Conservation (phyloP, 169 alveolate species). For the Plasmodium vinckei region DNA sequence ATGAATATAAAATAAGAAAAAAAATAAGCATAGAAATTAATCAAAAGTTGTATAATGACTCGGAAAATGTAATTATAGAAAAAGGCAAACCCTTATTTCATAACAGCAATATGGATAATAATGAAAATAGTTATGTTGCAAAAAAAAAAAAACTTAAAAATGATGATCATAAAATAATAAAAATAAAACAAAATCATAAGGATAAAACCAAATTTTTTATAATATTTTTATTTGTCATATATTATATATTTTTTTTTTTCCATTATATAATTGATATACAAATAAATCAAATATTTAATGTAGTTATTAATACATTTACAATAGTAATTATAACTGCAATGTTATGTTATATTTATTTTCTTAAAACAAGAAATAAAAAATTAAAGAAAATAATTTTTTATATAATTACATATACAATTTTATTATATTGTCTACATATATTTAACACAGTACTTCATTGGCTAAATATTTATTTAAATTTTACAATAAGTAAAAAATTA, state of each 20-base stretch:
- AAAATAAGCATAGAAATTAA: conserved; percentile 71
- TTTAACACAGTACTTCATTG: conserved; percentile 58
- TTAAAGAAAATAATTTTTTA: conserved; percentile 65
- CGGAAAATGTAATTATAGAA: conserved; percentile 31
- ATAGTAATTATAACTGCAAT: conserved; percentile 35
- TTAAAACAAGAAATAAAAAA: conserved; percentile 61
- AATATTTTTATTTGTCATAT: conserved; percentile 62
- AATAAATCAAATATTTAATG: conserved; percentile 49
- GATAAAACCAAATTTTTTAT: conserved; percentile 41
- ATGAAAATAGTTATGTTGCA: conserved; percentile 27
- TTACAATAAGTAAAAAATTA: conserved; percentile 60
- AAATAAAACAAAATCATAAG: conserved; percentile 45
- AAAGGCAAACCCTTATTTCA: conserved; percentile 25
- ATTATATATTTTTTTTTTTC: conserved; percentile 69
- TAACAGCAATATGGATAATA: conserved; percentile 8
- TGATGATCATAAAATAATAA: conserved; percentile 59
- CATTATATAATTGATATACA: conserved; percentile 69
- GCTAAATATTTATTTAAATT: conserved; percentile 58
- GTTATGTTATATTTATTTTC: conserved; percentile 51
- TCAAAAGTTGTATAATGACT: conserved; percentile 63
- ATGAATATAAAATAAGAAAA: conserved; percentile 70
- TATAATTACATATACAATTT: conserved; percentile 45
- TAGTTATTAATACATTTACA: conserved; percentile 54
- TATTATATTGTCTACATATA: conserved; percentile 56
- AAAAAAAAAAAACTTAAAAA: conserved; percentile 57